These are phyloP conservation scores for Paracoccidioides lutzii DNA, from an alignment of 2,329 filamentous ascomycete species.

Conservation along the genomic window DNA sequence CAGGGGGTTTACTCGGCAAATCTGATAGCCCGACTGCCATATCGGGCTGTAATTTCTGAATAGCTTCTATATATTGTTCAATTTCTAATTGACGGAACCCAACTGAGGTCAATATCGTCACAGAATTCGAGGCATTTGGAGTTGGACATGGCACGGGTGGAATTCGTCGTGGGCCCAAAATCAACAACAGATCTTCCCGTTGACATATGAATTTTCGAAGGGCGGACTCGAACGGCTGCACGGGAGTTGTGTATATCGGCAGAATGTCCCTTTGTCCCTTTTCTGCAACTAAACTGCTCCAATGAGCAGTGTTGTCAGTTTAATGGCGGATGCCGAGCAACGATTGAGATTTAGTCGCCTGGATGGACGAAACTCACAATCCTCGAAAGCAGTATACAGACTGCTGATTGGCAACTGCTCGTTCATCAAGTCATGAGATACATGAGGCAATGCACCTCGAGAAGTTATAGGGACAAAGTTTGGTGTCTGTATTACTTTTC, in stretches of 20 bases:
- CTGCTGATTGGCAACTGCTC: slow-evolving; percentile 54
- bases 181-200: slow-evolving; percentile 49
- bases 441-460: slow-evolving; percentile 70
- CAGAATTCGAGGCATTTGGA: slow-evolving; percentile 54
- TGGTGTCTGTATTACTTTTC: slow-evolving; percentile 64
- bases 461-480: slow-evolving; percentile 71
- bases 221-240: slow-evolving; percentile 37
- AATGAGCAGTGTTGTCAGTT: slow-evolving; percentile 21
- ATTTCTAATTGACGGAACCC: slow-evolving; percentile 64
- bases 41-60: slow-evolving; percentile 59
- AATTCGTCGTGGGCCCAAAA: slow-evolving; percentile 66
- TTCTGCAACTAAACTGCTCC: slow-evolving; percentile 48
- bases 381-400: slow-evolving; percentile 74
- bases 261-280: slow-evolving; percentile 37
- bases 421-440: slow-evolving; percentile 70
- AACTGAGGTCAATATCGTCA: slow-evolving; percentile 74
- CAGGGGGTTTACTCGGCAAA: slow-evolving; percentile 44
- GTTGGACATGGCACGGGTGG: slow-evolving; percentile 59
- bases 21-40: slow-evolving; percentile 70
- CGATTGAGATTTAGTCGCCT: not conserved
- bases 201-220: slow-evolving; percentile 68
- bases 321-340: slow-evolving; percentile 8
- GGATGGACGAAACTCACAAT: slow-evolving; percentile 53
- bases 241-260: slow-evolving; percentile 40
- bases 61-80: slow-evolving; percentile 54